Evolutionary conservation across 2,329 filamentous ascomycete genomes (phyloP).

Genomic region (Endocalyx cinctus): DNA sequence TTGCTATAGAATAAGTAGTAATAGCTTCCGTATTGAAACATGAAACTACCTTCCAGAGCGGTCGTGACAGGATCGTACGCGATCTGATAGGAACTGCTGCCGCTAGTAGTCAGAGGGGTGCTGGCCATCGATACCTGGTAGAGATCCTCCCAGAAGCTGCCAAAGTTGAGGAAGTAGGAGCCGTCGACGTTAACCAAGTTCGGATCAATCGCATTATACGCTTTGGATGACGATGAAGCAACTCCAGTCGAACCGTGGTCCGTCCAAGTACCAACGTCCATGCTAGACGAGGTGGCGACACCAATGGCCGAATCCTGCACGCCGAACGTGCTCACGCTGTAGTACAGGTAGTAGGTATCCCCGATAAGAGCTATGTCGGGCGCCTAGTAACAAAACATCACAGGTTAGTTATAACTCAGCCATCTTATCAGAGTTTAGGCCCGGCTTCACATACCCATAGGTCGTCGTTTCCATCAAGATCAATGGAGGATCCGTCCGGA

Average conservation of each 20-base stretch:
- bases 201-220: constrained; percentile 59
- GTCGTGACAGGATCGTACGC: constrained; percentile 47
- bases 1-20: constrained; percentile 60
- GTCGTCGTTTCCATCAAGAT: constrained; percentile 29
- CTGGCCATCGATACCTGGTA: constrained; percentile 44
- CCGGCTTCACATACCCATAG: constrained; percentile 31
- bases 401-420: no score
- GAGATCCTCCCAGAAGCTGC: constrained; percentile 64
- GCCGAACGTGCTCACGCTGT: constrained; percentile 60
- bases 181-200: constrained; percentile 42
- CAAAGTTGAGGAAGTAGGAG: constrained; percentile 53
- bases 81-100: constrained; percentile 37
- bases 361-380: constrained; percentile 58
- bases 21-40: constrained; percentile 49
- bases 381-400: constrained; percentile 49
- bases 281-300: constrained; percentile 37
- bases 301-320: constrained; percentile 60
- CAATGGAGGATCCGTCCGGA: constrained; percentile 30
- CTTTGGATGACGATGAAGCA: constrained; percentile 33
- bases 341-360: constrained; percentile 60
- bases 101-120: constrained; percentile 47
- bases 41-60: constrained; percentile 48
- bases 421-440: no score
- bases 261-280: constrained; percentile 54
- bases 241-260: constrained; percentile 54